phyloP scores from a whole-genome alignment of 2,329 filamentous ascomycete species.

The Claviceps fusiformis region DNA sequence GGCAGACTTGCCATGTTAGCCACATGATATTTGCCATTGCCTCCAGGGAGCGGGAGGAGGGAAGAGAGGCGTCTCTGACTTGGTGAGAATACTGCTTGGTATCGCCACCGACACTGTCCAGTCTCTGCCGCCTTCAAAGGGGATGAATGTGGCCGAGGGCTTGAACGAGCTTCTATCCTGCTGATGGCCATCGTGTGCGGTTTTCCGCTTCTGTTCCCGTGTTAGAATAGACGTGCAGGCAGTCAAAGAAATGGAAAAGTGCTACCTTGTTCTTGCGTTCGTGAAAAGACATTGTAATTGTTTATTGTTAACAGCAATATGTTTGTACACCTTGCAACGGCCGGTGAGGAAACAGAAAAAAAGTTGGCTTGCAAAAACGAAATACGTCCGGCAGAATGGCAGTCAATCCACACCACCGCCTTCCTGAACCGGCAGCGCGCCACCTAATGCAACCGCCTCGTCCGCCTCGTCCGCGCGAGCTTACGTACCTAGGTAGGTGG shows the following conservation, averaged over 20 bases:
- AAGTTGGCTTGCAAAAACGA: background rate
- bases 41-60: background rate
- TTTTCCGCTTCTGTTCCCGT: conserved; percentile 34
- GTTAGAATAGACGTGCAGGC: conserved; percentile 1
- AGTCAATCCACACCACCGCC: conserved; percentile 3
- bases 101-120: conserved; percentile 70
- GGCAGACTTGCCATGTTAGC: background rate
- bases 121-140: conserved; percentile 44
- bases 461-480: background rate
- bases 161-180: conserved; percentile 38
- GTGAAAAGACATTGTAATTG: conserved; percentile 17
- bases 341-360: background rate
- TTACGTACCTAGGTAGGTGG: background rate
- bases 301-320: too few species aligned
- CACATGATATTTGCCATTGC: background rate
- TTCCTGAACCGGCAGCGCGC: conserved; percentile 8
- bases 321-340: too few species aligned
- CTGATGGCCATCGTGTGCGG: conserved; percentile 23
- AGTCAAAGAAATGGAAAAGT: background rate
- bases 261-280: conserved; percentile 20
- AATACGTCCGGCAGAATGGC: conserved; percentile 16
- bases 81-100: conserved; percentile 63
- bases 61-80: conserved; percentile 31
- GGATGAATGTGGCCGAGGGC: conserved; percentile 55
- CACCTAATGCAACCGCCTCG: background rate